Percentiles rank a stretch among this genome's conserved stretches.
Evolutionary conservation across 805 yeast genomes (phyloP).

Genomic region (Myxozyma kluyveri): DNA sequence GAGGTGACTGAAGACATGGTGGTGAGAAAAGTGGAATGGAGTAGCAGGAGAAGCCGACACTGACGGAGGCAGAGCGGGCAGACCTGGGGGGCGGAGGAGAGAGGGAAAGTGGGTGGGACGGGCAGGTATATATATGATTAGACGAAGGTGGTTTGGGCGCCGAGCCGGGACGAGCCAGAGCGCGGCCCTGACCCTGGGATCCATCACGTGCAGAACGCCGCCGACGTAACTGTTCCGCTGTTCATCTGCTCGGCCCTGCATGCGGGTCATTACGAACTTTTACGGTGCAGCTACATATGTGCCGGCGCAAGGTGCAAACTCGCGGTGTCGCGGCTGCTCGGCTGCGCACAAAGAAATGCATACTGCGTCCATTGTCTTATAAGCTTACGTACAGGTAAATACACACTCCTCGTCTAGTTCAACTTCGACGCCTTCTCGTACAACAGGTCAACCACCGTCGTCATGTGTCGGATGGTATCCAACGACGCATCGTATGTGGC

Average conservation of each 20-base stretch:
- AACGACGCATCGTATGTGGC: constrained; percentile 84
- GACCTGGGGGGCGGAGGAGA: neutral
- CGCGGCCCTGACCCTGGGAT: too few relatives aligned
- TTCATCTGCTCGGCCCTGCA: too few relatives aligned
- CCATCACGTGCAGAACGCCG: too few relatives aligned
- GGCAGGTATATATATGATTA: neutral
- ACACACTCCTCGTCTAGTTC: constrained; percentile 10
- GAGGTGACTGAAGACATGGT: neutral
- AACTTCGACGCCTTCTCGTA: constrained; percentile 61
- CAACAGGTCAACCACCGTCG: constrained; percentile 80
- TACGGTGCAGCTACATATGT: too few relatives aligned
- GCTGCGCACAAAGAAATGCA: too few relatives aligned
- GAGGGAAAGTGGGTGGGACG: constrained; percentile 1
- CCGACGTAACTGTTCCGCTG: too few relatives aligned
- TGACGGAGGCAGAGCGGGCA: neutral
- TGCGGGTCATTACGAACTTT: too few relatives aligned
- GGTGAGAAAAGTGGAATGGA: neutral
- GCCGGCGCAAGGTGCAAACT: too few relatives aligned
- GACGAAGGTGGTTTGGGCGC: neutral
- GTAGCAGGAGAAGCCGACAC: neutral
- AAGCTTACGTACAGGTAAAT: too few relatives aligned
- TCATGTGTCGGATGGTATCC: constrained; percentile 81
- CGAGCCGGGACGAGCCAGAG: too few relatives aligned
- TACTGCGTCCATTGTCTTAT: too few relatives aligned
- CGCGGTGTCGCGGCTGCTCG: too few relatives aligned